phyloP scores from a whole-genome alignment of 164 flowering plant genomes.

The Annona cherimola region DNA sequence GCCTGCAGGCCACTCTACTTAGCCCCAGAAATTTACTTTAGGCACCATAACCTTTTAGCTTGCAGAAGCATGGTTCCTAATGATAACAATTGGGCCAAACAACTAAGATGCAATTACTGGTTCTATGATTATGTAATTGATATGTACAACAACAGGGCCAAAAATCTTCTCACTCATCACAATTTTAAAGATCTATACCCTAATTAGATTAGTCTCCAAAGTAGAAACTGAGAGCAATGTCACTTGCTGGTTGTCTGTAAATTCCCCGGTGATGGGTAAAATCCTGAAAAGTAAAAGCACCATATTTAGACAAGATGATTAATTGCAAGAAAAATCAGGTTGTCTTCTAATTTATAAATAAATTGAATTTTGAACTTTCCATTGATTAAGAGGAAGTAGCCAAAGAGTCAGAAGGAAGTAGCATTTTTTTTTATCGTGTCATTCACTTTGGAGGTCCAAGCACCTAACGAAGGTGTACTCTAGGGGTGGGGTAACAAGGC shows the following conservation, averaged over 20 bases:
- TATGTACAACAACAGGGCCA: neutral
- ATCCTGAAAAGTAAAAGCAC: neutral
- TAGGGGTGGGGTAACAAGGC: too few species aligned
- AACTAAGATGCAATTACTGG: neutral
- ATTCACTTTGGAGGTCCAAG: too few species aligned
- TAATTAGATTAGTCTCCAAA: neutral
- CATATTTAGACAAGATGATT: neutral
- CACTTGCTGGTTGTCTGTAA: neutral
- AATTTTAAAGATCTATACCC: neutral
- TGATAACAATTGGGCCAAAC: neutral
- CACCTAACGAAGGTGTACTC: too few species aligned
- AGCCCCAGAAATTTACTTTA: neutral
- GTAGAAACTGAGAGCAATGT: neutral
- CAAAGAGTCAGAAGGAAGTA: neutral
- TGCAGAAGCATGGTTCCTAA: neutral
- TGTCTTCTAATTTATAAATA: too few species aligned
- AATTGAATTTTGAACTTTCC: neutral
- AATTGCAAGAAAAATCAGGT: too few species aligned
- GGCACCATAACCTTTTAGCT: neutral
- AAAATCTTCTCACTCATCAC: neutral
- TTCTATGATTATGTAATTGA: neutral
- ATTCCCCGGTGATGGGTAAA: neutral
- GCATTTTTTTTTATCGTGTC: too few species aligned
- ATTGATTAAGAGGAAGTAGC: neutral
- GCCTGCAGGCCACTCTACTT: neutral